Base-by-base conservation (phyloP, 2,329 filamentous ascomycete species). In the Colletotrichum costaricense region DNA sequence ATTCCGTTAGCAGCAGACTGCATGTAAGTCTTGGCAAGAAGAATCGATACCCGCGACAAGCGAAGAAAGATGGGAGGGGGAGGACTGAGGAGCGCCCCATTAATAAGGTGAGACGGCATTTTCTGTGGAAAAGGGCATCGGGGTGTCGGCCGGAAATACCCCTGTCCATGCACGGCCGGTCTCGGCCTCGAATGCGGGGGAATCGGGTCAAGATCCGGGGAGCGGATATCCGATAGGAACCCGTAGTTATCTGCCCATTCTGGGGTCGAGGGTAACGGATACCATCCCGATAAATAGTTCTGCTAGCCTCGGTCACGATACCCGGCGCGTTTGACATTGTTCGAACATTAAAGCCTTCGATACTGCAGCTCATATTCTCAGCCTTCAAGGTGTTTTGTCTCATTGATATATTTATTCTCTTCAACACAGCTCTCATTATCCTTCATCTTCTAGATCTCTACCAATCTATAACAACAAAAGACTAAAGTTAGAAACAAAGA, bases 141-240 rank as follows among this genome's bases (percentile, higher is more conserved):
- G 70, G 70, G 49, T 55, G 52, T 59, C 66, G 55, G 60, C 67
- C 70, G 70, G 70, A 70, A 65, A 73, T 70, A 73, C 67, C 70
- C 70, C 67, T 73, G 70, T 66, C 67, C 60, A 28, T 73, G 70
- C 60, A 46, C 67, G 67, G 60, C 70, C 70, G 70, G 69, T 69
- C 69, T 69, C 70, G 70, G 70, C 70, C 60, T 66, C n/a, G 42
- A n/a, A 70, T 55, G 70, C 67, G 70, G 70, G 69, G 70, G 67
- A 70, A 69, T 66, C 67, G 70, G 70, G 63, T 70, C 67, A 46
- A 28, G 67, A 62, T 42, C 67, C 70, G 70, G 70, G 70, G 70
- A 60, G 67, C 67, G 67, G 70, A 73, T 73, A 73, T 73, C 70
- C 67, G 67, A 73, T 64, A 49, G 60, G 56, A 55, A 64, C 62